These are phyloP conservation scores for Thoreauomyces humboldtii DNA, from an alignment of 192 early-diverging fungal species.

Conservation along the genomic window DNA sequence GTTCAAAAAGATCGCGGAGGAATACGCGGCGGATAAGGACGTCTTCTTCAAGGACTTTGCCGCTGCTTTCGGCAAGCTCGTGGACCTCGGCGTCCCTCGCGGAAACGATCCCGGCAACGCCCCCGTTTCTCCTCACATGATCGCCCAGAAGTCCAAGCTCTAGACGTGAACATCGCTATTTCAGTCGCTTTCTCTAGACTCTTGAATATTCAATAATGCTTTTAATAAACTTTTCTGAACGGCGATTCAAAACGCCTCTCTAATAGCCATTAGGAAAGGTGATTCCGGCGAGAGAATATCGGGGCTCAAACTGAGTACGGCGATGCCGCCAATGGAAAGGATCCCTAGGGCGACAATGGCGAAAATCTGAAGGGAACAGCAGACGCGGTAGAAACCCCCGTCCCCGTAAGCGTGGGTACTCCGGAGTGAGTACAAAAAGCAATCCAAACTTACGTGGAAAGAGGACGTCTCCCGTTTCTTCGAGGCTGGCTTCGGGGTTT, in stretches of 20 bases:
- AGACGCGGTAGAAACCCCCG: background rate
- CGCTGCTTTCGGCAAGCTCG: slow-evolving; percentile 77
- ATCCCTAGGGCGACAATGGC: slow-evolving; percentile 8
- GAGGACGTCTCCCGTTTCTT: background rate
- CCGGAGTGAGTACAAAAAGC: too few relatives aligned
- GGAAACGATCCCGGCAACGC: slow-evolving; percentile 19
- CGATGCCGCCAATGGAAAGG: slow-evolving; percentile 5
- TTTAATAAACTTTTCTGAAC: too few relatives aligned
- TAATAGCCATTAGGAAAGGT: background rate
- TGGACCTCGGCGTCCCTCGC: slow-evolving; percentile 75
- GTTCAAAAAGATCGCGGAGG: slow-evolving; percentile 56
- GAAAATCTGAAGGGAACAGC: background rate
- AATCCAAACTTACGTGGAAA: background rate
- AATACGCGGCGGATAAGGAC: slow-evolving; percentile 68
- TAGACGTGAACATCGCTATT: too few relatives aligned
- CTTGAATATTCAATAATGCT: too few relatives aligned
- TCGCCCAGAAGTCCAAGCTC: slow-evolving; percentile 9
- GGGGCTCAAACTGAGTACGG: background rate
- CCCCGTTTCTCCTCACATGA: slow-evolving; percentile 1
- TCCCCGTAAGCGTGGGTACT: background rate
- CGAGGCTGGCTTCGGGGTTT: background rate
- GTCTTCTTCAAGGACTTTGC: slow-evolving; percentile 82
- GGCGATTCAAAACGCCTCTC: background rate
- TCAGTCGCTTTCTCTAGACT: too few relatives aligned
- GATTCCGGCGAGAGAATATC: background rate